Conservation (phyloP, 371 early-diverging fungal species). For the Apophysomyces elegans region DNA sequence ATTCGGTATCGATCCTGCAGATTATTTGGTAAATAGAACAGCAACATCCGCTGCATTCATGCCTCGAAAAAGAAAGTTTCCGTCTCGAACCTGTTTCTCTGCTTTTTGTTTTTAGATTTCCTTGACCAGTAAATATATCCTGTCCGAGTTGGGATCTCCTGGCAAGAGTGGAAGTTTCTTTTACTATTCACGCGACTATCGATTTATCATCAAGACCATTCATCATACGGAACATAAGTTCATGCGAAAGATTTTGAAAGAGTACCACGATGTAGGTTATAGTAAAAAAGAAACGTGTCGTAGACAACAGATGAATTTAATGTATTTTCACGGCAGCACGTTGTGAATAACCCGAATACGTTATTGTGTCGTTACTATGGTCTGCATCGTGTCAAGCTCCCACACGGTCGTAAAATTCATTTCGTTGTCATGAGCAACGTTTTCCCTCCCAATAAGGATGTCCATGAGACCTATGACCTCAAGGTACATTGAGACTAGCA, state of each 20-base stretch:
- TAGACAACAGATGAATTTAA: constrained; percentile 5
- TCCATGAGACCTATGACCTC: constrained; percentile 95
- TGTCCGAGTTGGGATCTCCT: constrained; percentile 95
- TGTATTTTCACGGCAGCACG: constrained; percentile 61
- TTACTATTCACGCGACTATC: constrained; percentile 96
- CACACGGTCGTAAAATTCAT: constrained; percentile 91
- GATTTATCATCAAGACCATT: constrained; percentile 98
- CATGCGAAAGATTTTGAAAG: constrained; percentile 82
- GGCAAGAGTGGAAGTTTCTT: constrained; percentile 98
- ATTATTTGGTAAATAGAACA: constrained; percentile 77
- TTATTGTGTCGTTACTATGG: constrained; percentile 94
- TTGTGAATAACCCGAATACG: constrained; percentile 89
- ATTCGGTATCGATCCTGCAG: constrained; percentile 90
- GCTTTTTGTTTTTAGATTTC: constrained; percentile 65
- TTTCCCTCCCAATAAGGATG: constrained; percentile 95
- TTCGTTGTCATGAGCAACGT: constrained; percentile 99
- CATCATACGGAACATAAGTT: constrained; percentile 95
- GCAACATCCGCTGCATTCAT: not conserved
- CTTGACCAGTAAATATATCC: constrained; percentile 94
- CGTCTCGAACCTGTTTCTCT: too few species aligned
- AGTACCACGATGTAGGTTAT: constrained; percentile 77
- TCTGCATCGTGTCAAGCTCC: constrained; percentile 93
- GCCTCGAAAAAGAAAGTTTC: not conserved
- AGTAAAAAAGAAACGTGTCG: not conserved
- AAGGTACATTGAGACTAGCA: constrained; percentile 59